Evolutionary conservation across 1,139 yeast species (phyloP).

Genomic region (Debaryomycetaceae sp.): DNA sequence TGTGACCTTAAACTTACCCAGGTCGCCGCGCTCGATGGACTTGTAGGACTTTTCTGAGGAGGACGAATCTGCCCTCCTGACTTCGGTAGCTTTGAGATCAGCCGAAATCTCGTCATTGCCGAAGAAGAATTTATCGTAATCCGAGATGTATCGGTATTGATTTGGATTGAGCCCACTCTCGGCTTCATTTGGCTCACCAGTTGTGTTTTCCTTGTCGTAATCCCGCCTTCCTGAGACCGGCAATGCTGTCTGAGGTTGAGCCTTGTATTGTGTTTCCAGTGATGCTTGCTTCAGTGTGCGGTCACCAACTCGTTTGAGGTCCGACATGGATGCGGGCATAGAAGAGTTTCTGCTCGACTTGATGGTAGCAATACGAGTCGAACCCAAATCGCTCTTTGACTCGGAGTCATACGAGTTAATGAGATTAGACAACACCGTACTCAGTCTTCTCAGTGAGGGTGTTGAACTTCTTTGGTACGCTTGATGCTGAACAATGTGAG

Average conservation of each 20-base stretch:
- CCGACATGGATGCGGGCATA: constrained; percentile 20
- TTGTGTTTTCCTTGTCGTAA: not conserved
- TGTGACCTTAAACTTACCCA: constrained; percentile 31
- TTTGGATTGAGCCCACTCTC: constrained; percentile 8
- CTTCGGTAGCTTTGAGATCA: constrained; percentile 9
- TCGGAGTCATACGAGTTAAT: not conserved
- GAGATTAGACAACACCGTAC: constrained; percentile 3
- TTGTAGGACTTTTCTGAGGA: constrained; percentile 28
- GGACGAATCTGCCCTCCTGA: constrained; percentile 22
- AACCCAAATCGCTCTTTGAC: constrained; percentile 7
- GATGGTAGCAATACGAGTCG: too few relatives aligned
- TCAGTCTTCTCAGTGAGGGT: constrained; percentile 3
- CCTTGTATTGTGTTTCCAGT: not conserved
- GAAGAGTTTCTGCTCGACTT: constrained; percentile 37
- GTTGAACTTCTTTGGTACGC: constrained; percentile 7
- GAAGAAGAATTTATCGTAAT: constrained; percentile 29
- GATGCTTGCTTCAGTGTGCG: constrained; percentile 2
- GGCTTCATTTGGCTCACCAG: constrained; percentile 2
- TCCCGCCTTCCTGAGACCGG: constrained; percentile 4
- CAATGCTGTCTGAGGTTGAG: constrained; percentile 2
- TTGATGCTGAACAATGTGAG: constrained; percentile 7
- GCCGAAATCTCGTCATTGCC: constrained; percentile 22
- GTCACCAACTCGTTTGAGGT: not conserved
- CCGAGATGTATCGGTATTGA: constrained; percentile 27
- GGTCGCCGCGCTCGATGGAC: constrained; percentile 37